Evolutionary conservation across 495 filamentous ascomycete species (phyloP), one percentile per base, ranked within the genome.

Genomic region (Xylaria grammica): DNA sequence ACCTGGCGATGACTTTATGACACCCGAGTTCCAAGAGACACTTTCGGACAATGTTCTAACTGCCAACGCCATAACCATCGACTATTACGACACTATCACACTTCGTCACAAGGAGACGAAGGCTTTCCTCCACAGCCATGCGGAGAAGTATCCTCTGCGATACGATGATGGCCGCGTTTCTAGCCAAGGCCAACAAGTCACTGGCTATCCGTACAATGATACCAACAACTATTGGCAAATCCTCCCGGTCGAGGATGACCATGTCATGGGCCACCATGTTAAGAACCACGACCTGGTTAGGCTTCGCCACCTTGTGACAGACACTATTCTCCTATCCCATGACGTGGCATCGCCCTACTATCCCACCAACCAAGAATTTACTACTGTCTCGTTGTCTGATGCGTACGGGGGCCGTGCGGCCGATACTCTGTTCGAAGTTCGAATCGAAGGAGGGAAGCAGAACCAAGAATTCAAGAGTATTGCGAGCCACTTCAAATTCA

Each of bases 201-300:
- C 95, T 32, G 95, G 95, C 51, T 99, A 99, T 74, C 95, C 95
- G 3, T 94, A 90, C 82, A 97, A 97, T 62, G 95, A 99, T 73
- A 97, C 95, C 65, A 99, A 99, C 85, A 99, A 99, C 79, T 85
- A 97, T 72, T 99, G 95, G 95, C 90, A 98, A 71, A 90, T 99
- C 65, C 73, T 98, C 10, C 95, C 95, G 0, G 77, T 83, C 4
- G 77, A 79, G 26, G 84, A 88, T 30, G 84, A 83, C 50, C 75
- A 84, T 32, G 77, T 77, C 30, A 50, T 80, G 19, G 85, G 85
- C 51, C 86, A 84, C 63, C 86, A 80, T 26, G 90, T 99, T 58
- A 89, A 84, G 72, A 94, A 96, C 69, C 90, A 93, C 44, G 95
- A 97, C 66, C 76, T 96, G 32, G 85, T 99, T 51, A 90, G 93